Evolutionary conservation across 306 rosid species (phyloP).

Genomic region (Datisca glomerata): DNA sequence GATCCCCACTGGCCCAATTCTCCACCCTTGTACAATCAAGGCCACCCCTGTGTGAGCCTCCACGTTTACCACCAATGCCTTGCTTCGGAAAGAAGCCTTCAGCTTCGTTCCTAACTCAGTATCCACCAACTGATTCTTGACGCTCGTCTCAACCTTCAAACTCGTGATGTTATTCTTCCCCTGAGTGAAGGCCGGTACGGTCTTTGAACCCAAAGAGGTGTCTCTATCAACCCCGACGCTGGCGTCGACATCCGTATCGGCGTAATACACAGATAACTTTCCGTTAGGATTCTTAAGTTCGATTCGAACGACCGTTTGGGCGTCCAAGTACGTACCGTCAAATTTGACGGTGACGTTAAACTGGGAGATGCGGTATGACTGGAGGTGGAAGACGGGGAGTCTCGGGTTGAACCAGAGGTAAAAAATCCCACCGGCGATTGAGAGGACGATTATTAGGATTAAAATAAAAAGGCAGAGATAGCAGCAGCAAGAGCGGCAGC

Average conservation of each 20-base stretch:
- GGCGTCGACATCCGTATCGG: neutral
- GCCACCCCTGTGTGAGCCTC: slow-evolving; percentile 28
- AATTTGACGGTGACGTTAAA: slow-evolving; percentile 26
- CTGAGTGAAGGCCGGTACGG: slow-evolving; percentile 22
- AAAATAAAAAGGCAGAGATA: slow-evolving; percentile 27
- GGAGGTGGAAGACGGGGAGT: slow-evolving; percentile 43
- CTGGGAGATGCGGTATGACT: slow-evolving; percentile 32
- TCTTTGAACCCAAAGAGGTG: slow-evolving; percentile 18
- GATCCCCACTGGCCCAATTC: slow-evolving; percentile 22
- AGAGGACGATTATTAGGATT: slow-evolving; percentile 16
- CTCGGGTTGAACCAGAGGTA: slow-evolving; percentile 46
- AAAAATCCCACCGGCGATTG: slow-evolving; percentile 29
- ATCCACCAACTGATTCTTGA: slow-evolving; percentile 19
- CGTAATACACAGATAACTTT: slow-evolving; percentile 28
- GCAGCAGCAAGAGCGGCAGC: slow-evolving; percentile 42
- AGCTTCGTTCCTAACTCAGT: slow-evolving; percentile 26
- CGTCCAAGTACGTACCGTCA: slow-evolving; percentile 38
- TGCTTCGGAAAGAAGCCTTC: slow-evolving; percentile 10
- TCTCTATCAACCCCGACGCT: slow-evolving; percentile 18
- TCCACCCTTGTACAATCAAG: slow-evolving; percentile 21
- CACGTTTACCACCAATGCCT: slow-evolving; percentile 30
- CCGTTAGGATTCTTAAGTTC: slow-evolving; percentile 45
- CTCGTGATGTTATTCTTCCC: slow-evolving; percentile 15
- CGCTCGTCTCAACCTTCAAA: slow-evolving; percentile 32
- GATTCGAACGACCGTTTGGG: slow-evolving; percentile 23